Conservation (phyloP, 306 rosid genomes). For the Amphicarpaea edgeworthii region DNA sequence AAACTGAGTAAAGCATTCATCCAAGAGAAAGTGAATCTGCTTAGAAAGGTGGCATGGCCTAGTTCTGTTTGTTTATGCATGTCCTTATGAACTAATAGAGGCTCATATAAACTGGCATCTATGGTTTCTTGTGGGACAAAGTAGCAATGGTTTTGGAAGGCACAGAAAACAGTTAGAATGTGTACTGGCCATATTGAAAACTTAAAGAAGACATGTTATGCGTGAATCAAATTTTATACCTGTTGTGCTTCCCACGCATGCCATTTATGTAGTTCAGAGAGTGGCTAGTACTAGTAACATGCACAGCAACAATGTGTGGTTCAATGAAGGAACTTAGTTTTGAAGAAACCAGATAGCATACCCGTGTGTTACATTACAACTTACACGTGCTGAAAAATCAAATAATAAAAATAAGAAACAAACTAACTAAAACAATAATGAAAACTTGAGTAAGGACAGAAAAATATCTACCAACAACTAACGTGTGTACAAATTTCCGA, state of each 20-base stretch:
- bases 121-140: slow-evolving; percentile 24
- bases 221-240: not conserved
- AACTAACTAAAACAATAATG: too few species aligned
- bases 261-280: not conserved
- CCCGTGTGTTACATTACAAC: too few species aligned
- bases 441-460: too few species aligned
- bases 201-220: not conserved
- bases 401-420: too few species aligned
- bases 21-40: slow-evolving; percentile 70
- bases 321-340: not conserved
- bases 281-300: not conserved
- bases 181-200: not conserved
- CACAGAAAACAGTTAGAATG: not conserved
- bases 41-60: slow-evolving; percentile 43
- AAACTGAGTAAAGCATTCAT: slow-evolving; percentile 47
- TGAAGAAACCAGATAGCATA: too few species aligned
- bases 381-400: too few species aligned
- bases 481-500: too few species aligned
- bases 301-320: not conserved
- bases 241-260: not conserved
- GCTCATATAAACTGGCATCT: not conserved
- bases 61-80: slow-evolving; percentile 42
- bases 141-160: slow-evolving; percentile 11
- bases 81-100: slow-evolving; percentile 29
- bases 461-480: too few species aligned